Conservation (phyloP, 257 asterid genomes). For the Solanum acaule region DNA sequence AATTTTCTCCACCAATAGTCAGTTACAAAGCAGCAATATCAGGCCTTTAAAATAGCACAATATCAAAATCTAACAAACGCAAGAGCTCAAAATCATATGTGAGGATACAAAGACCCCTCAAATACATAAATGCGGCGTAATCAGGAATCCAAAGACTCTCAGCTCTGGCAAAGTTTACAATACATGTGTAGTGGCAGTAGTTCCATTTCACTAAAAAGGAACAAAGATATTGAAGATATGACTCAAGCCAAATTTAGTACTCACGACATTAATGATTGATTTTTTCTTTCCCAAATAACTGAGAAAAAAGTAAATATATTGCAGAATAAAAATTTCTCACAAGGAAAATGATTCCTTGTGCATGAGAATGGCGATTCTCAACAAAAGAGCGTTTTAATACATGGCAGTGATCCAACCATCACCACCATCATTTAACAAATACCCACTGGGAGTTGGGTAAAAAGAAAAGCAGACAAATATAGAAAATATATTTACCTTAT, state of each 20-base stretch:
- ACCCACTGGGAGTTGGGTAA: not conserved
- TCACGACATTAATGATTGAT: not conserved
- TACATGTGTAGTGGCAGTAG: not conserved
- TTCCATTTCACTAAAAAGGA: not conserved
- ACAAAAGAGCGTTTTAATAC: not conserved
- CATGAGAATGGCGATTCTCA: not conserved
- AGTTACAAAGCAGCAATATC: not conserved
- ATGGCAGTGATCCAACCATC: not conserved
- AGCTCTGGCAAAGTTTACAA: not conserved
- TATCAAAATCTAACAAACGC: not conserved
- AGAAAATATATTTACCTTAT: conserved; percentile 40
- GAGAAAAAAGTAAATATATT: not conserved
- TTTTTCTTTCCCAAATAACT: not conserved
- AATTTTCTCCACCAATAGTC: not conserved
- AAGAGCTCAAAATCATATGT: not conserved
- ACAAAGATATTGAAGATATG: not conserved
- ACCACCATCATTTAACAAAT: not conserved
- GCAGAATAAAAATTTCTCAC: not conserved
- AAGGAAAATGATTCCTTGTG: not conserved
- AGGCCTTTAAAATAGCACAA: not conserved
- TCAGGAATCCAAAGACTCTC: not conserved
- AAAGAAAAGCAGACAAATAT: not conserved
- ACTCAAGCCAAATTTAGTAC: not conserved
- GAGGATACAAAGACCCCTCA: not conserved
- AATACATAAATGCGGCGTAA: not conserved